Conservation (phyloP, 495 filamentous ascomycete genomes). For the Aspergillus leporis region DNA sequence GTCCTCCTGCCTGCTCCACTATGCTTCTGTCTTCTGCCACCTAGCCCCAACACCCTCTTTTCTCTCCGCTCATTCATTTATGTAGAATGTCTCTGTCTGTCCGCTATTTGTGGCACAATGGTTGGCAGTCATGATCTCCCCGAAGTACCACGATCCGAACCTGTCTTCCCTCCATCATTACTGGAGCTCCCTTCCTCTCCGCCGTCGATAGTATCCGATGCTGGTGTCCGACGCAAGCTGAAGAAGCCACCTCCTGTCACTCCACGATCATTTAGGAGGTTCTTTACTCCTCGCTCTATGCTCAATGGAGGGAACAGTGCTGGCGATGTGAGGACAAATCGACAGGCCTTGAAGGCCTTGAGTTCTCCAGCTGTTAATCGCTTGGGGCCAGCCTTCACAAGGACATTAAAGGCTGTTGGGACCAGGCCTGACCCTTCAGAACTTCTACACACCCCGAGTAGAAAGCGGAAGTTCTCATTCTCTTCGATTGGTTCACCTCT, state of each 20-base stretch:
- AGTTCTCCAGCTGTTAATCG: conserved; percentile 64
- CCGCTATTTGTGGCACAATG: conserved; percentile 35
- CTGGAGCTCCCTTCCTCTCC: conserved; percentile 48
- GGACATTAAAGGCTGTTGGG: conserved; percentile 37
- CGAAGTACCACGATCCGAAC: conserved; percentile 45
- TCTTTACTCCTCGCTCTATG: conserved; percentile 73
- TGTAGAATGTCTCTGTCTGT: conserved; percentile 28
- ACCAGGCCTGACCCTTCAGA: conserved; percentile 34
- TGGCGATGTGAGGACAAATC: conserved; percentile 50
- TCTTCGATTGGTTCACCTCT: conserved; percentile 52
- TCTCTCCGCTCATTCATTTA: conserved; percentile 11
- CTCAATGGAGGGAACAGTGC: conserved; percentile 43
- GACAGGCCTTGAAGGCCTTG: conserved; percentile 70
- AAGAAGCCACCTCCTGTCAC: conserved; percentile 61
- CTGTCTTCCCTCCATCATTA: conserved; percentile 35
- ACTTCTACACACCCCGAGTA: conserved; percentile 37
- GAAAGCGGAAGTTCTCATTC: conserved; percentile 47
- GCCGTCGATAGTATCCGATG: conserved; percentile 48
- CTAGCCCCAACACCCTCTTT: conserved; percentile 12
- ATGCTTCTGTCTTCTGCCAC: conserved; percentile 14
- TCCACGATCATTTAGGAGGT: conserved; percentile 72
- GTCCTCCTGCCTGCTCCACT: conserved; percentile 17
- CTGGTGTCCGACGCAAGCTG: conserved; percentile 40
- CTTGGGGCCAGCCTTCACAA: conserved; percentile 47
- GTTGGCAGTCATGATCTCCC: conserved; percentile 36